Evolutionary conservation across 2,329 filamentous ascomycete genomes (phyloP), one percentile per base, ranked within the genome.

Genomic region (Colletotrichum caudatum): DNA sequence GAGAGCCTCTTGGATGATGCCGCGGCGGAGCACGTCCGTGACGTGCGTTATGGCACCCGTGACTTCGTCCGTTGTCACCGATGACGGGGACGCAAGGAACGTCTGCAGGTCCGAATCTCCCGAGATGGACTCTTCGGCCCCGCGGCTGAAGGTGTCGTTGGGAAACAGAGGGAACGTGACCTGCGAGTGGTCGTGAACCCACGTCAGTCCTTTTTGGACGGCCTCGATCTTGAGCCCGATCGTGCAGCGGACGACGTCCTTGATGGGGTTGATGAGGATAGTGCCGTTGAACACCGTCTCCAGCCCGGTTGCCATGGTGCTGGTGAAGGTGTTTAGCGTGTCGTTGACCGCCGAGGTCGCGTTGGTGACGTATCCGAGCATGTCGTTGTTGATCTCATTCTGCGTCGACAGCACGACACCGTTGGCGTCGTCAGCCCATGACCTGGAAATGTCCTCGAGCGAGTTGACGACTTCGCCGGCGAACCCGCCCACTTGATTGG

Each of bases 171-270:
- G 96, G 76, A 99, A 92, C 71, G 89, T 85, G 76, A 99, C 88
- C 73, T 96, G 89, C 4, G 96, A 94, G 79, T 98, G 85, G 75
- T 98, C 92, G 77, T 93, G 89, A 14, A 97, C 93, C 95, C 95
- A 99, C 0, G 93, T 97, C n/a, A 98, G 86, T 16, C 93, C 96
- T 78, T 93, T 92, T 80, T 98, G 90, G 74, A 99, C 90, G 29
- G 91, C 89, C 75, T 93, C 90, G 74, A 98, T 87, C 84, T 98
- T 98, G 78, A 97, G 86, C 9, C 92, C 90, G 74, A 98, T 90
- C n/a, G 98, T 86, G 78, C 96, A 98, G 78, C 93, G 89, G 74
- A 98, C 87, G 44, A 98, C 90, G 54, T 93, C 92, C 77, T 90
- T 86, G 77, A 97, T 91, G 0, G 94, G 93, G 37, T 91, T 89